Base-by-base conservation (phyloP, 1,139 yeast species). In the Yamadazyma conglobata region DNA sequence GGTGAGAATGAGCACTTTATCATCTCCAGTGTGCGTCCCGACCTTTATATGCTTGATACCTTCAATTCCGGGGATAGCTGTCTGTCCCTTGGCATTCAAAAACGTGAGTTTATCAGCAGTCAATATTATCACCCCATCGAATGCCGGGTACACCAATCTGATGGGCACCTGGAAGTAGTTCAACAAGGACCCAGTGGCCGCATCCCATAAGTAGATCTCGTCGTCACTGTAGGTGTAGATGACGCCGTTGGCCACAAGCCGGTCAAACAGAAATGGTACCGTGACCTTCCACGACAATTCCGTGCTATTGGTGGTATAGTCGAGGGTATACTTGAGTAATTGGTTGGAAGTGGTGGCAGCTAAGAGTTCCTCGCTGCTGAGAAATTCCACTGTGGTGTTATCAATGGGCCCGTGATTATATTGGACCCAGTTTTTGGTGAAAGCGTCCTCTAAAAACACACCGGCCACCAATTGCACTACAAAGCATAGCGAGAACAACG, bases 401-500 rank as follows among this genome's bases (percentile, higher is more conserved):
- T 8, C 9, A 11, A 43, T 25, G 0, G 12, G 22, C 4, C 42
- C 46, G 25, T 42, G 41, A 22, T 40, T 43, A 19, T 40, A 28
- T 9, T 27, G 33, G 16, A 40, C 39, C 47, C 47, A 44, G 24
- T 66, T 70, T 38, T 52, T 55, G 11, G 52, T 52, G 43, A 64
- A 64, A 5, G 72, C 71, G 34, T 61, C 62, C 23, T 63, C 66
- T 8, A 60, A 33, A 27, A 55, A 44, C 23, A 63, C 59, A 5
- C 49, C 38, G 2, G 16, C 18, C 18, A 27, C 30, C 6, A 10
- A 3, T 10, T 17, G 28, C n/a, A 22, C 24, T 18, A 28, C 9
- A 13, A 28, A 15, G 8, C 22, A 21, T 23, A 23, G 25, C 15
- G 16, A 9, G 10, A 15, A n/a, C n/a, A n/a, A n/a, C n/a, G n/a